Evolutionary conservation across 805 yeast genomes (phyloP).

Genomic region (Pachysolen tannophilus): DNA sequence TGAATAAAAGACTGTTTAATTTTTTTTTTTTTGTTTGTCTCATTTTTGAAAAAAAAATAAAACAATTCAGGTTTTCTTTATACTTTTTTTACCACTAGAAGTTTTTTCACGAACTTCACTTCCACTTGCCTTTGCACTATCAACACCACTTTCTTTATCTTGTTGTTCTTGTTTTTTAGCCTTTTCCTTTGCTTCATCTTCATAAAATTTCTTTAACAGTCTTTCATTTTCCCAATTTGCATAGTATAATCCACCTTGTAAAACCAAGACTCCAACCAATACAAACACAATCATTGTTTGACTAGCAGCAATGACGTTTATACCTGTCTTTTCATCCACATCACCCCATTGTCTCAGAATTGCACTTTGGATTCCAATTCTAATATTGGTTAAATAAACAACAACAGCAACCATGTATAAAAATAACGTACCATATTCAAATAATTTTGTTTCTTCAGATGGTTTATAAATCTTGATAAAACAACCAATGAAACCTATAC

Average conservation of each 20-base stretch:
- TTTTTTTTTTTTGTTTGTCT: too few relatives aligned
- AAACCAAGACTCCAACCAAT: constrained; percentile 68
- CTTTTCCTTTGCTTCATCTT: constrained; percentile 7
- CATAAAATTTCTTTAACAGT: constrained; percentile 6
- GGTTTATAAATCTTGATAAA: constrained; percentile 81
- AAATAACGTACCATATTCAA: constrained; percentile 85
- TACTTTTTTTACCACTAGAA: constrained; percentile 1
- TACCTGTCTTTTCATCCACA: constrained; percentile 75
- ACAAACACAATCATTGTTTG: constrained; percentile 67
- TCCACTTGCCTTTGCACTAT: constrained; percentile 6
- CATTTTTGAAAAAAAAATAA: too few relatives aligned
- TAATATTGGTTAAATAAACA: constrained; percentile 78
- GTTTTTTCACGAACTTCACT: constrained; percentile 2
- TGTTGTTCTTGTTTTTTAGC: constrained; percentile 7
- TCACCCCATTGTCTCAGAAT: constrained; percentile 86
- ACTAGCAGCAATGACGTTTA: constrained; percentile 88
- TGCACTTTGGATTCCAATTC: constrained; percentile 70
- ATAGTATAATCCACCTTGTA: constrained; percentile 87
- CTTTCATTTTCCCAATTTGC: constrained; percentile 29
- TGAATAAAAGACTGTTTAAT: too few relatives aligned
- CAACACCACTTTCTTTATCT: constrained; percentile 7
- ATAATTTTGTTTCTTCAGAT: constrained; percentile 71
- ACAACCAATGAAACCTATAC: constrained; percentile 64
- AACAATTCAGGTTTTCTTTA: constrained; percentile 1
- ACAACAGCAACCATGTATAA: constrained; percentile 65